Evolutionary conservation across 768 basidiomycete species (phyloP).

Genomic region (Sporobolomyces roseus): DNA sequence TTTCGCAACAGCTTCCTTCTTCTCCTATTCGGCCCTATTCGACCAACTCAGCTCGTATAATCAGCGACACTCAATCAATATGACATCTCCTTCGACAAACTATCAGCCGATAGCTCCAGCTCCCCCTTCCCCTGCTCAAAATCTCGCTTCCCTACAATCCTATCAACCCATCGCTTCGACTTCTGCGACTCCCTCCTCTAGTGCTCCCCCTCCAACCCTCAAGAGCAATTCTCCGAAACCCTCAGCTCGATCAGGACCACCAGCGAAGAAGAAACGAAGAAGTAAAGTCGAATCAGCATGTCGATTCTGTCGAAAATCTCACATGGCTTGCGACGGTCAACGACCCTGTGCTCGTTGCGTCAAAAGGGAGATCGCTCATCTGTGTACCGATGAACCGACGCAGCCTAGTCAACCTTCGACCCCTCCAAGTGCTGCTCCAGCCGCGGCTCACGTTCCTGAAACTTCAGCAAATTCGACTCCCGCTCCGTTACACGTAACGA

Average conservation of each 20-base stretch:
- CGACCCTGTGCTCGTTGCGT: slow-evolving; percentile 57
- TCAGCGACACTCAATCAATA: neutral
- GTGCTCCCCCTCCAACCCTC: neutral
- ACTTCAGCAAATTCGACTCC: neutral
- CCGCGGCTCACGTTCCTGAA: slow-evolving; percentile 6
- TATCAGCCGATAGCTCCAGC: slow-evolving; percentile 7
- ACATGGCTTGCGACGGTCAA: slow-evolving; percentile 35
- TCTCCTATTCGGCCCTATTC: too few relatives aligned
- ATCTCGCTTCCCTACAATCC: neutral
- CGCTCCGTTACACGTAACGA: neutral
- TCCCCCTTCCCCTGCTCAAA: neutral
- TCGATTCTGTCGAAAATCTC: slow-evolving; percentile 40
- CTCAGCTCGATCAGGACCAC: neutral
- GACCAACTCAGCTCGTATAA: too few relatives aligned
- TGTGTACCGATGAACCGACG: slow-evolving; percentile 78
- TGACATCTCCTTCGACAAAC: neutral
- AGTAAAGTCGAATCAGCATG: slow-evolving; percentile 44
- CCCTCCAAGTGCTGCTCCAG: neutral
- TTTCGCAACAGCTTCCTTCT: too few relatives aligned
- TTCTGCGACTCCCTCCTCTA: neutral
- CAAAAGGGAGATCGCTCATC: slow-evolving; percentile 91
- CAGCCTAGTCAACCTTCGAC: slow-evolving; percentile 16
- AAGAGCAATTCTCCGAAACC: neutral
- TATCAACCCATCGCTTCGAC: slow-evolving; percentile 12
- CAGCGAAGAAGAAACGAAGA: slow-evolving; percentile 35